Conservation (phyloP, 2,329 filamentous ascomycete species). For the Cladosporium sp. region DNA sequence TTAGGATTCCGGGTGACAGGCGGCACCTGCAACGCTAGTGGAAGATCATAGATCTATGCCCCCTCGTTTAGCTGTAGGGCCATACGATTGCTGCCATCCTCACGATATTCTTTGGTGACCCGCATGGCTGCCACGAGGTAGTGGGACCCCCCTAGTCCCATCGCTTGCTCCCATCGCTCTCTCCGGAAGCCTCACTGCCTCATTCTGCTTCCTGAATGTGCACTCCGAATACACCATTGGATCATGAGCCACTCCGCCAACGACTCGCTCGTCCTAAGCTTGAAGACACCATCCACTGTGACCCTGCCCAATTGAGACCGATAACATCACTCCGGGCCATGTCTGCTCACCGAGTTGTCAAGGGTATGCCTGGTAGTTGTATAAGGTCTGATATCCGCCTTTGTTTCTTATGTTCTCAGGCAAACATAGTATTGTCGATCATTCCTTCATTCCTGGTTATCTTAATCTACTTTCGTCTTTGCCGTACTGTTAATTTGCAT, state of each 20-base stretch:
- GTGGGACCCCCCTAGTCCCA: not conserved
- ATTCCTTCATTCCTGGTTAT: constrained; percentile 3
- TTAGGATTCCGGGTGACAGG: not conserved
- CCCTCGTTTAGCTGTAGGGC: not conserved
- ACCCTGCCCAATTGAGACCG: not conserved
- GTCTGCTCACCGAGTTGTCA: not conserved
- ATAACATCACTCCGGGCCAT: not conserved
- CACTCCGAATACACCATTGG: not conserved
- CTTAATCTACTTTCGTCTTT: not conserved
- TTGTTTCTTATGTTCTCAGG: not conserved
- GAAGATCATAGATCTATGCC: not conserved
- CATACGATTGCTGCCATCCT: not conserved
- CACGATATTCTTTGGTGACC: not conserved
- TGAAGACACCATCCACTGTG: not conserved
- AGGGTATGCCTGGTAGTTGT: constrained; percentile 8
- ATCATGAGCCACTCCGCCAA: too few relatives aligned
- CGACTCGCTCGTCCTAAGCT: not conserved
- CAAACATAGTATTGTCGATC: constrained; percentile 4
- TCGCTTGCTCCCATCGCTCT: not conserved
- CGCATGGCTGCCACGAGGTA: constrained; percentile 1
- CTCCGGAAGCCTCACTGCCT: not conserved
- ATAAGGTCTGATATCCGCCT: constrained; percentile 1
- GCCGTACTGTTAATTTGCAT: not conserved
- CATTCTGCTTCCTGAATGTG: not conserved
- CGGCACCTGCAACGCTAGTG: not conserved